These are phyloP conservation scores for Euphorbia celastroides DNA, from an alignment of 441 rosid species.

Conservation along the genomic window DNA sequence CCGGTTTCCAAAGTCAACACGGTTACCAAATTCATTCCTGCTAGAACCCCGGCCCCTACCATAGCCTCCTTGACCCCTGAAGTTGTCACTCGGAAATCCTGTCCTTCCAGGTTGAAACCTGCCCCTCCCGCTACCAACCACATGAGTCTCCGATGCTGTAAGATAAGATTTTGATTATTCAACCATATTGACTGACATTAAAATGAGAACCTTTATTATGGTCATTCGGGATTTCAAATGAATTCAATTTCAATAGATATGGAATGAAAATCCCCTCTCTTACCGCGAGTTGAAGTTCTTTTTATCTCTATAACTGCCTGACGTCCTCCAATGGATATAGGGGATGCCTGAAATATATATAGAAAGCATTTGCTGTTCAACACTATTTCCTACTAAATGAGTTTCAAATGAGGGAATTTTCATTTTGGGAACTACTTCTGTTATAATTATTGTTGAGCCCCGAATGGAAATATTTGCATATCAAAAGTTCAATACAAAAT, in stretches of 20 bases:
- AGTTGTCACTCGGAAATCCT: slow-evolving; percentile 43
- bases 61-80: slow-evolving; percentile 43
- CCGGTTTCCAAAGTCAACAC: slow-evolving; percentile 12
- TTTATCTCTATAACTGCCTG: slow-evolving; percentile 50
- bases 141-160: slow-evolving; percentile 10
- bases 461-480: background rate
- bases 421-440: background rate
- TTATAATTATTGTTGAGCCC: background rate
- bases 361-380: background rate
- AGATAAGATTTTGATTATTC: background rate
- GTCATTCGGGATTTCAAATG: background rate
- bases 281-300: slow-evolving; percentile 49
- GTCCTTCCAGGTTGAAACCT: slow-evolving; percentile 41
- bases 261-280: slow-evolving; percentile 9
- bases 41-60: slow-evolving; percentile 41
- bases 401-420: background rate
- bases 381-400: background rate
- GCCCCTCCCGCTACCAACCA: slow-evolving; percentile 50
- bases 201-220: background rate
- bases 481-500: background rate
- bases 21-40: slow-evolving; percentile 40
- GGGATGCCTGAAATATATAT: slow-evolving; percentile 52
- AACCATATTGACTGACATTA: background rate
- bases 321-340: slow-evolving; percentile 39
- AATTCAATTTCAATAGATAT: background rate